These are phyloP conservation scores for Leccinum pachyderme DNA, from an alignment of 1,284 basidiomycete species.

Conservation along the genomic window DNA sequence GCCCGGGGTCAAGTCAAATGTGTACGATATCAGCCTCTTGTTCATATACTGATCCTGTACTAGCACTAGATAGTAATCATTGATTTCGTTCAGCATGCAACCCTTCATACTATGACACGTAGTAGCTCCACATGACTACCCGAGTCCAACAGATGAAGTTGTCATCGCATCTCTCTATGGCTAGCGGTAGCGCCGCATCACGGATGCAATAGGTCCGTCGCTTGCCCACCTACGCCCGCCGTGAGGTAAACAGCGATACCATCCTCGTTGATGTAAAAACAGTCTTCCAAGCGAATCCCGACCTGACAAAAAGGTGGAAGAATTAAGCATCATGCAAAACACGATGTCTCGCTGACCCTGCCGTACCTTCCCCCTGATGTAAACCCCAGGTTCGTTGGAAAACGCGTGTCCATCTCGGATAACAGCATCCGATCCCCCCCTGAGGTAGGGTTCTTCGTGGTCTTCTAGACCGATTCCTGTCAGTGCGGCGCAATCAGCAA, in stretches of 20 bases:
- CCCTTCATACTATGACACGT: conserved; percentile 4
- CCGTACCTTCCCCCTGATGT: conserved; percentile 70
- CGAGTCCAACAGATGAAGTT: conserved; percentile 3
- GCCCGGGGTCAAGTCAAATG: conserved; percentile 18
- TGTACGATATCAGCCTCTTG: conserved; percentile 30
- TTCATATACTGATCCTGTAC: conserved; percentile 33
- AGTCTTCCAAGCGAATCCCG: conserved; percentile 81
- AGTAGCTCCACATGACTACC: conserved; percentile 1
- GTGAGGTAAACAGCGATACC: conserved; percentile 61
- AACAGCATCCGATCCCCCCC: conserved; percentile 59
- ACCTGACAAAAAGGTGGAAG: conserved; percentile 39
- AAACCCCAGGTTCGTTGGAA: conserved; percentile 83
- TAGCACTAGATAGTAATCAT: conserved; percentile 25
- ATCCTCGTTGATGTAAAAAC: conserved; percentile 63
- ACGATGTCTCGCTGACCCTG: conserved; percentile 1
- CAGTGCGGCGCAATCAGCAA: conserved; percentile 4
- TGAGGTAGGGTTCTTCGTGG: conserved; percentile 80
- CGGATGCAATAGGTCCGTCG: conserved; percentile 50
- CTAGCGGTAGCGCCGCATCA: conserved; percentile 24
- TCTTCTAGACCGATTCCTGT: conserved; percentile 79
- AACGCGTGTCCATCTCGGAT: conserved; percentile 71
- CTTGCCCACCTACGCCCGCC: conserved; percentile 58
- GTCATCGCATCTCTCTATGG: conserved; percentile 19
- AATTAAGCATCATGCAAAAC: conserved; percentile 1
- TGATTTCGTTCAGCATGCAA: conserved; percentile 19